Evolutionary conservation across 208 protist species (phyloP), one percentile per base, ranked within the genome.

Genomic region (Leishmania amazonensis): DNA sequence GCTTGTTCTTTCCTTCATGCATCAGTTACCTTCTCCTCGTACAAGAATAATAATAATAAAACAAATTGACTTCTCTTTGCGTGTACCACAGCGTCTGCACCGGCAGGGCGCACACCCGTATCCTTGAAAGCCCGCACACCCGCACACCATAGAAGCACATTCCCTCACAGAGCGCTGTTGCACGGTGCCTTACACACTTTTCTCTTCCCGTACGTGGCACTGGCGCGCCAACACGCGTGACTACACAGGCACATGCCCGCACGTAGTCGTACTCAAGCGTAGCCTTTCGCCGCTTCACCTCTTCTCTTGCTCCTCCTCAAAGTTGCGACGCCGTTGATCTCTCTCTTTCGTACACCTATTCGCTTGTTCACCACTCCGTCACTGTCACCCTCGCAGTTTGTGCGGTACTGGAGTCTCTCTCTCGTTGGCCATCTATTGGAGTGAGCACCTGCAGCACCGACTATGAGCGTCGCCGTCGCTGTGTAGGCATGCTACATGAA

Each of bases 401-500:
- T 58, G 47, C 11, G 11, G 21, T 31, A n/a, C 40, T 5, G 3
- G 31, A 40, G 71, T 79, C 51, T 38, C 70, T 67, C 80, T 38
- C 45, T 68, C 47, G 45, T 13, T 21, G 31, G 47, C 28, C 51
- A 64, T 17, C 17, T 17, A 76, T 5, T 24, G 17, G 7, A 4
- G 31, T 58, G 51, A 35, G 35, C 51, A 62, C 17, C 28, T 80
- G 75, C 74, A 72, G 54, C 8, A 62, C 80, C 28, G 40, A 51
- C 51, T 83, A 83, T 84, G 76, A 57, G 38, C 57, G 7, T 72
- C 51, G 3, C 35, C 31, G 31, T 60, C 5, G 24, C 7, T 42
- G n/a, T 76, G 49, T 45, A 45, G 73, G 51, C 19, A 97, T 97
- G 91, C 85, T 91, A 38, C 85, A 94, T 81, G 91, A 96, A 76